Evolutionary conservation across 2,329 filamentous ascomycete species (phyloP), one percentile per base, ranked within the genome.

Genomic region (Aspergillus niger): DNA sequence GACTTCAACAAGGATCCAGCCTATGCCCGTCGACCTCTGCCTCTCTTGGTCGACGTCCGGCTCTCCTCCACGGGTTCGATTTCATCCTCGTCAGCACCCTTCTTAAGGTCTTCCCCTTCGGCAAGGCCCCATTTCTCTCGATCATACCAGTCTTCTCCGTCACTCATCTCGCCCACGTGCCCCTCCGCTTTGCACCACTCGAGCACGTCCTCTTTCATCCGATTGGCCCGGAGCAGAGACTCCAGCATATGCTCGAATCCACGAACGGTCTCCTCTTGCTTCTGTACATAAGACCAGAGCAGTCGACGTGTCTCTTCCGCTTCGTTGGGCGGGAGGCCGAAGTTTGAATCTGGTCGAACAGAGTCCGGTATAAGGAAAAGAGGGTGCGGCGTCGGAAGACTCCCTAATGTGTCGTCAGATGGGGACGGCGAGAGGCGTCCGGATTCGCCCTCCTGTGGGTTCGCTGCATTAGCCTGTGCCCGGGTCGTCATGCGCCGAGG

Each of bases 61-160:
- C 69, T 73, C 52, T 79, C 77, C 57, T 78, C 74, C 36, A 76
- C 76, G 44, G 78, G 79, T 60, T 85, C 84, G 32, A 85, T 83
- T 63, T 88, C 86, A 66, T 88, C 86, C 58, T 83, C 81, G 58
- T 86, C 83, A 41, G 83, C 83, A 0, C 86, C 86, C 69, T 88
- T 88, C 63, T 83, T 82, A 55, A 88, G 70, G 60, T 84, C 82
- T 47, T 84, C 82, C 1, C 82, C 82, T 38, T 78, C 76, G 3
- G 67, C 70, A n/a, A 89, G 72, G 0, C 81, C 81, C 86, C 85
- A 88, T 67, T 85, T 83, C 58, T 85, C 83, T 20, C 80, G 77
- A 67, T 89, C 86, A 65, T 87, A 86, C 86, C 86, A 89, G 67
- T 89, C 86, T 74, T 89, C 86, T 2, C 86, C 86, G 67, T 89